Evolutionary conservation across 2,329 filamentous ascomycete genomes (phyloP), one percentile per base, ranked within the genome.

Genomic region (Massarina eburnea): DNA sequence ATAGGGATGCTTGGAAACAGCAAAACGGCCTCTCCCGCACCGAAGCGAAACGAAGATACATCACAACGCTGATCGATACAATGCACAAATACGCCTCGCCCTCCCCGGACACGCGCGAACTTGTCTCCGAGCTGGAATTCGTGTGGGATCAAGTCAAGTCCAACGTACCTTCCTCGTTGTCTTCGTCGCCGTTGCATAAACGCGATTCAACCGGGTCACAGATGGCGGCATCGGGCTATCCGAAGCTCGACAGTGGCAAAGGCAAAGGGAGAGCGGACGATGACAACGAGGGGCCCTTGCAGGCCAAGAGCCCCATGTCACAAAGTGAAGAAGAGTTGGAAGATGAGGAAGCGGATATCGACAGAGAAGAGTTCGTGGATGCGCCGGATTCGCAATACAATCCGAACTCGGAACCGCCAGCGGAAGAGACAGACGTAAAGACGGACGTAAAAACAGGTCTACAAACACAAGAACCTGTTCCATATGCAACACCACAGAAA

Each of bases 71-170:
- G 49, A 95, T 99, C 69, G 87, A 92, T 61, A 97, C 91, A 1
- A 97, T 99, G 91, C 91, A 96, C 75, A 83, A 84, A 66, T 97
- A 95, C 75, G 94, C 94, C 39, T 94, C 80, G 34, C 80, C 86
- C 32, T 96, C 91, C 15, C 80, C 85, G 39, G 91, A 96, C 67
- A 90, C 90, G 7, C 81, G 86, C 48, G 91, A 95, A 71, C 79
- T 99, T 30, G 91, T 97, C 29, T 80, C 85, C 8, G 94, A 99
- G 71, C 82, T 99, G n/a, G 94, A 99, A 72, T 99, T 97, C 62
- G 92, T 99, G 30, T 99, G 94, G 94, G 91, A 96, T 59, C 94
- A 97, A 70, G 92, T 99, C 59, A 95, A 94, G 71, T 87, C 86
- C 58, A 96, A 92, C 61, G 82, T 78, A 8, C 71, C 83, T 9